Base-by-base conservation (phyloP, 2,329 filamentous ascomycete genomes). In the Balansia obtecta region DNA sequence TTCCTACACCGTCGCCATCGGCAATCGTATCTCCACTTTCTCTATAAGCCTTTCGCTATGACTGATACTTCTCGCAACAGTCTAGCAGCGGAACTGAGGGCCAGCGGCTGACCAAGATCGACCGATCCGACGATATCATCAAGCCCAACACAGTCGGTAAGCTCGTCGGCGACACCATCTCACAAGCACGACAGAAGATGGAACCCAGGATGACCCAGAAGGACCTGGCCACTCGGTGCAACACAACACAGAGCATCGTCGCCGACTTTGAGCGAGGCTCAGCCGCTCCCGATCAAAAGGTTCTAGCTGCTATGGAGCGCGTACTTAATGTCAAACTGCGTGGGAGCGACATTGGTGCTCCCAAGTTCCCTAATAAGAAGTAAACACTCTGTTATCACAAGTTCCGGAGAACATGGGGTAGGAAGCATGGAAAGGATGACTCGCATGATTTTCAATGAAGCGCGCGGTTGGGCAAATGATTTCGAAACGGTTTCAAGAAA, bases 161-260 rank as follows among this genome's bases (percentile, higher is more conserved):
- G 63, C 76, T 79, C 51, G 88, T 97, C 57, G 88, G 86, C 62
- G 81, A 87, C 58, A 86, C 85, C 57, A 96, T 97, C 72, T 78
- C 82, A 62, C 79, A 84, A 63, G 80, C 86, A 50, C 86, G 93
- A 57, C 82, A 82, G 65, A 81, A 85, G 65, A 83, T 88, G 66
- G 86, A 86, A 70, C 89, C 90, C 70, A 93, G 95, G 74, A 91
- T 97, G 88, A 94, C 90, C 51, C 93, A 97, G 72, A 94, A 94
- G 70, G 79, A 83, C 58, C 74, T 84, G 40, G 91, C 90, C 54
- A 88, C 85, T 57, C 88, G 88, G 72, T 90, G 86, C 76, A 95
- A 95, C 76, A 89, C 85, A 54, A 91, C 87, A 41, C 80, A 84
- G 48, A 78, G 80, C 57, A 74, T 93, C 58, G 77, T 97, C 56